Evolutionary conservation across 495 filamentous ascomycete species (phyloP).

Genomic region (Hypoxylon cercidicola): DNA sequence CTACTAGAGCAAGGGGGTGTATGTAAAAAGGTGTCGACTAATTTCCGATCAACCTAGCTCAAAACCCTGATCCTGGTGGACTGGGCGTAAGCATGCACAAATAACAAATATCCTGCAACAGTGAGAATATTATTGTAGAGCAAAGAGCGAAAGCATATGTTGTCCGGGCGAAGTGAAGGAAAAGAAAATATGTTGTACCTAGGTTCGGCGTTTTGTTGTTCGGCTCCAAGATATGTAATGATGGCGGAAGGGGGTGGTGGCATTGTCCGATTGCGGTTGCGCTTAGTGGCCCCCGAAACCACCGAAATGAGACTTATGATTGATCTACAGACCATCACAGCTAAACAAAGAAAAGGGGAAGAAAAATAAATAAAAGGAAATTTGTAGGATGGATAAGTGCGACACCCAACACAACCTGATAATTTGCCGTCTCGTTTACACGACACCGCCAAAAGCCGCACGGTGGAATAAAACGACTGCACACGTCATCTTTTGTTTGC

Average conservation of each 20-base stretch:
- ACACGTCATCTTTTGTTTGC: slow-evolving; percentile 38
- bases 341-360: slow-evolving; percentile 36
- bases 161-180: not conserved
- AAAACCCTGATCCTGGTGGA: too few relatives aligned
- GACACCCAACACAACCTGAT: slow-evolving; percentile 35
- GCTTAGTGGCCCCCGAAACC: slow-evolving; percentile 46
- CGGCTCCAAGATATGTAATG: slow-evolving; percentile 4
- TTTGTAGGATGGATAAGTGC: slow-evolving; percentile 33
- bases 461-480: slow-evolving; percentile 10
- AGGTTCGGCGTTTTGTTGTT: not conserved
- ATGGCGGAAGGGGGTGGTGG: slow-evolving; percentile 16
- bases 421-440: slow-evolving; percentile 31
- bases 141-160: not conserved
- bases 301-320: slow-evolving; percentile 49
- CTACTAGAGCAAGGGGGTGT: slow-evolving; percentile 19
- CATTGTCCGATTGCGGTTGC: slow-evolving; percentile 42
- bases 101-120: not conserved
- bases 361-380: slow-evolving; percentile 26
- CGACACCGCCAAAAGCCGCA: not conserved
- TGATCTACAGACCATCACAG: slow-evolving; percentile 44
- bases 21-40: not conserved
- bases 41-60: slow-evolving; percentile 4
- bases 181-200: not conserved
- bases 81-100: slow-evolving; percentile 5
- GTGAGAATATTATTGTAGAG: not conserved